phyloP scores from a whole-genome alignment of 805 yeast genomes.

The Jamesozyma lodderae region DNA sequence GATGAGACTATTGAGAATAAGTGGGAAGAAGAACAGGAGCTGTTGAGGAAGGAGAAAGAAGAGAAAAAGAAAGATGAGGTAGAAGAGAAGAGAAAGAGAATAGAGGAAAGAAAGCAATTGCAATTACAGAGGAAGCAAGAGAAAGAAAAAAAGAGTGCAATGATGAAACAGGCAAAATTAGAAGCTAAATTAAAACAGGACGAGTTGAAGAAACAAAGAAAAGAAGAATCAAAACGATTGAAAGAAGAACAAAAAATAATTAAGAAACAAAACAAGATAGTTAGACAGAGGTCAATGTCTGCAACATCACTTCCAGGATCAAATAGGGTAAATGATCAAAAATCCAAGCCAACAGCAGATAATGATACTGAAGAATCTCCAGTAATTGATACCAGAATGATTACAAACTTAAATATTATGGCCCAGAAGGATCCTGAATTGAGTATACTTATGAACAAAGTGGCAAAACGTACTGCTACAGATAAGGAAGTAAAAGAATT shows the following conservation, averaged over 20 bases:
- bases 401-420: conserved; percentile 71
- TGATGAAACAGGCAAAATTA: conserved; percentile 17
- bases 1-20: conserved; percentile 60
- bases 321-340: conserved; percentile 6
- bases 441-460: conserved; percentile 68
- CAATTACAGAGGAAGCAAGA: conserved; percentile 20
- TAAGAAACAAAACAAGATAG: conserved; percentile 6
- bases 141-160: conserved; percentile 13
- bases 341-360: conserved; percentile 8
- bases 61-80: conserved; percentile 30
- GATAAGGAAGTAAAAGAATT: conserved; percentile 66
- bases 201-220: conserved; percentile 11
- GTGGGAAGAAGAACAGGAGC: conserved; percentile 35
- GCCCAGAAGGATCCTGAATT: conserved; percentile 66
- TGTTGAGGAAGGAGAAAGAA: conserved; percentile 30
- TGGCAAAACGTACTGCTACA: conserved; percentile 74
- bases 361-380: not conserved
- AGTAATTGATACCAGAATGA: conserved; percentile 57
- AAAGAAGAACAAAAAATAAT: conserved; percentile 14
- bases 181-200: conserved; percentile 18
- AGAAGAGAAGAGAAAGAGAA: conserved; percentile 24
- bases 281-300: not conserved
- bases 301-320: conserved; percentile 2
- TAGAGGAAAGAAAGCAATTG: conserved; percentile 22
- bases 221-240: conserved; percentile 16